Evolutionary conservation across 176 grass and related monocot species (phyloP).

Genomic region (Carex littledalei): DNA sequence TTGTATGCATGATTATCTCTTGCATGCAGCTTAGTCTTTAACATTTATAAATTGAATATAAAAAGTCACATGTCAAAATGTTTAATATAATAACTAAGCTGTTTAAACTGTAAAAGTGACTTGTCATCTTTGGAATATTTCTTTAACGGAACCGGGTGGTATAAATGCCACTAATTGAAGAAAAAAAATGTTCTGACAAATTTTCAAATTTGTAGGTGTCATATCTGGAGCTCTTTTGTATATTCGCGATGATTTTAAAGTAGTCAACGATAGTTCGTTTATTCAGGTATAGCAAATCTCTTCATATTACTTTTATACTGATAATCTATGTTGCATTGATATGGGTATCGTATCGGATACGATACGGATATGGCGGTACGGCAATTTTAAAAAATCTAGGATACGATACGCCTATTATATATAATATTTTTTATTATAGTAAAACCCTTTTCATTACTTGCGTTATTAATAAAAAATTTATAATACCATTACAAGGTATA

Average conservation of each 20-base stretch:
- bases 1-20: neutral
- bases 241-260: conserved; percentile 83
- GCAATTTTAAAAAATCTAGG: no score
- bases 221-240: conserved; percentile 94
- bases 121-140: neutral
- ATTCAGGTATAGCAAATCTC: conserved; percentile 52
- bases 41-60: neutral
- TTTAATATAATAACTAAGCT: neutral
- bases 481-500: no score
- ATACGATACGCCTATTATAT: no score
- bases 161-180: neutral
- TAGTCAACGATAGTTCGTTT: conserved; percentile 56
- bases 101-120: neutral
- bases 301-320: neutral
- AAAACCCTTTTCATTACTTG: no score
- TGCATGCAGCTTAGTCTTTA: neutral
- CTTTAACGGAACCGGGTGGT: neutral
- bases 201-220: conserved; percentile 53
- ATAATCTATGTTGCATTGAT: neutral
- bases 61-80: neutral
- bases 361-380: no score
- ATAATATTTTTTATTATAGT: no score
- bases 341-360: no score
- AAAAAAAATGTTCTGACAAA: neutral
- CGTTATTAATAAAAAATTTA: no score